phyloP scores from a whole-genome alignment of 1,284 basidiomycete genomes.

The Sanghuangporus baumii region DNA sequence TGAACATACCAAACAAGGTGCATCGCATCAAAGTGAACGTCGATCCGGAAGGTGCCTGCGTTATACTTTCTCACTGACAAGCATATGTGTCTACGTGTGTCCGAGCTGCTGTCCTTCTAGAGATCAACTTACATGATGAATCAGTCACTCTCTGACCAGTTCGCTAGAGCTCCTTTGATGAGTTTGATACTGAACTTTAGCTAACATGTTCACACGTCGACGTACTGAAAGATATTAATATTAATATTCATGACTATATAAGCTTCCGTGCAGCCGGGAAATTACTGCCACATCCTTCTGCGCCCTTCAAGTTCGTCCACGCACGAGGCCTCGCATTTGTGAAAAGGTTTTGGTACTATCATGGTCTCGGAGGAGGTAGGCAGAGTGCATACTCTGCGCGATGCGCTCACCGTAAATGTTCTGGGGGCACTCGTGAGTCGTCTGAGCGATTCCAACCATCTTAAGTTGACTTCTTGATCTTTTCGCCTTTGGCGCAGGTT shows the following conservation, averaged over 20 bases:
- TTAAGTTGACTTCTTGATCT: neutral
- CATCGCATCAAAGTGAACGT: too few relatives aligned
- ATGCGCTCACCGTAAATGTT: neutral
- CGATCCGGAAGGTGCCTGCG: too few relatives aligned
- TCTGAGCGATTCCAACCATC: neutral
- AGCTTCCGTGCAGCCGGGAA: neutral
- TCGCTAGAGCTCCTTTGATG: neutral
- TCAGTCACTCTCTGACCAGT: neutral
- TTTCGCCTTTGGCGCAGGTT: neutral
- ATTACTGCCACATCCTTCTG: neutral
- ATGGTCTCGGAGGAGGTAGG: neutral
- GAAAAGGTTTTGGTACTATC: neutral
- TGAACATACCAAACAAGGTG: neutral
- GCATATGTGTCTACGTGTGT: neutral
- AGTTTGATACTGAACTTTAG: neutral
- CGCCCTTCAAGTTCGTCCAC: neutral
- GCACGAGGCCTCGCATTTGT: neutral
- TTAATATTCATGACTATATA: too few relatives aligned
- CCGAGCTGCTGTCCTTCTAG: neutral
- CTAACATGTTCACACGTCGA: neutral
- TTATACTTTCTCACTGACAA: too few relatives aligned
- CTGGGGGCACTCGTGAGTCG: constrained; percentile 2
- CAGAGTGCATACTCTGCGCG: neutral
- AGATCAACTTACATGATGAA: neutral
- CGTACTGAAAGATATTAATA: neutral